phyloP scores from a whole-genome alignment of 1,284 basidiomycete genomes.

The Microbotryomycetes sp. region DNA sequence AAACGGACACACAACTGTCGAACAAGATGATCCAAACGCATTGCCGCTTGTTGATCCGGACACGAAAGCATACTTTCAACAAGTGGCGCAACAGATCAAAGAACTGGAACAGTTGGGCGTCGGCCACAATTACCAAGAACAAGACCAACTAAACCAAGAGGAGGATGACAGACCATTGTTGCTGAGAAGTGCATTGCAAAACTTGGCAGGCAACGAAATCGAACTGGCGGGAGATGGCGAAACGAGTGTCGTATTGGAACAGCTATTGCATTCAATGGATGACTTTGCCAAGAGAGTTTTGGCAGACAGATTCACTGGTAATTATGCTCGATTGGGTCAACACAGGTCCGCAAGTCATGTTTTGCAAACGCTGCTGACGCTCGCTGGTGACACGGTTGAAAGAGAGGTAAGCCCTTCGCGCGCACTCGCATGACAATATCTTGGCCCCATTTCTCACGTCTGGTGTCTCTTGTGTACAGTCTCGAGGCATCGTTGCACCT shows the following conservation, averaged over 20 bases:
- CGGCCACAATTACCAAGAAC: background rate
- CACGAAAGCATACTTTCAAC: conserved; percentile 38
- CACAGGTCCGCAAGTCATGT: conserved; percentile 91
- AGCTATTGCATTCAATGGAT: conserved; percentile 84
- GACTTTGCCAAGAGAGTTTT: conserved; percentile 85
- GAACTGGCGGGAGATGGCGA: conserved; percentile 86
- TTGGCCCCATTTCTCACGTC: background rate
- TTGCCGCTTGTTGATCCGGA: conserved; percentile 36
- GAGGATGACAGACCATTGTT: conserved; percentile 69
- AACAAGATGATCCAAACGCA: conserved; percentile 23
- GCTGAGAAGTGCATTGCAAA: conserved; percentile 71
- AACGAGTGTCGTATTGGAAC: conserved; percentile 76
- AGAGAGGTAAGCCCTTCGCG: conserved; percentile 60
- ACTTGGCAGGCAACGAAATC: conserved; percentile 78
- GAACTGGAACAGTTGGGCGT: conserved; percentile 31
- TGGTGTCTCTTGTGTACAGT: conserved; percentile 47
- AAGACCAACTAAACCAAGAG: conserved; percentile 29
- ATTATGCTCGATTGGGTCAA: conserved; percentile 62
- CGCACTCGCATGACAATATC: background rate
- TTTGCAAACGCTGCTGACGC: conserved; percentile 72
- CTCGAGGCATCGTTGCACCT: conserved; percentile 56
- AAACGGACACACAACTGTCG: background rate
- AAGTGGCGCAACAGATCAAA: conserved; percentile 35
- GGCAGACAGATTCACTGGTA: conserved; percentile 72
- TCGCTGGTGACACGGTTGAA: conserved; percentile 63